phyloP scores from a whole-genome alignment of 495 filamentous ascomycete genomes.

The Wilcoxina mikolae region DNA sequence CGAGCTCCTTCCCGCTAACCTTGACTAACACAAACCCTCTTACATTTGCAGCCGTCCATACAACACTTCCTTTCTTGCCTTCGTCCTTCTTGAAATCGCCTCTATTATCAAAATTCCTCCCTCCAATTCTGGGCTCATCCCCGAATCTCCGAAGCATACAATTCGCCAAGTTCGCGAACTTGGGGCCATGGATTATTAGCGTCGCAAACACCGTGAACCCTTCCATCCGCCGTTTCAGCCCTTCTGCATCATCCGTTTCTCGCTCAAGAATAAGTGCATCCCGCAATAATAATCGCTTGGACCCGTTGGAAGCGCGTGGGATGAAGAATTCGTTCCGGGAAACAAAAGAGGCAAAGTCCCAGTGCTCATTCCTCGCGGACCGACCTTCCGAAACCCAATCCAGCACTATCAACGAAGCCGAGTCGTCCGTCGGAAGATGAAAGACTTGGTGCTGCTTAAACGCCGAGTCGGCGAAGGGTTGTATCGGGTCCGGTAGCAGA shows the following conservation, averaged over 20 bases:
- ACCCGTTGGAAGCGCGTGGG: slow-evolving; percentile 10
- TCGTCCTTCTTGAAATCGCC: slow-evolving; percentile 34
- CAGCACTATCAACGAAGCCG: slow-evolving; percentile 55
- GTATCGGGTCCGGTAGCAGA: slow-evolving; percentile 86
- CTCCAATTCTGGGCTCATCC: slow-evolving; percentile 64
- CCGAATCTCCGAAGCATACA: slow-evolving; percentile 66
- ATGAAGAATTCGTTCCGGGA: slow-evolving; percentile 79
- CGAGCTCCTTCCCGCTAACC: slow-evolving; percentile 51
- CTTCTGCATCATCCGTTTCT: slow-evolving; percentile 26
- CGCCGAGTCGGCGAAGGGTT: slow-evolving; percentile 64
- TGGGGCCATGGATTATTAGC: slow-evolving; percentile 60
- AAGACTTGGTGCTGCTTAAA: slow-evolving; percentile 76
- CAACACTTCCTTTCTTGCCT: slow-evolving; percentile 44
- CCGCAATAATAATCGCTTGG: slow-evolving; percentile 54
- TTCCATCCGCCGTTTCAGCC: slow-evolving; percentile 46
- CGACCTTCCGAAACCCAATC: slow-evolving; percentile 90
- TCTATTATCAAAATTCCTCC: slow-evolving; percentile 30
- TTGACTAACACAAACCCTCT: slow-evolving; percentile 81
- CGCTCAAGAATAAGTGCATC: slow-evolving; percentile 67
- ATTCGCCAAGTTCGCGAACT: slow-evolving; percentile 47
- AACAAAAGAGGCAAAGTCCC: slow-evolving; percentile 62
- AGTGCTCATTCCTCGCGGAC: slow-evolving; percentile 75
- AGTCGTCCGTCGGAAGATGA: slow-evolving; percentile 37
- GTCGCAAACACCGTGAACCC: slow-evolving; percentile 60
- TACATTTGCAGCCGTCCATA: slow-evolving; percentile 77